Conservation (phyloP, 495 filamentous ascomycete genomes). For the Aspergillus ostianus region DNA sequence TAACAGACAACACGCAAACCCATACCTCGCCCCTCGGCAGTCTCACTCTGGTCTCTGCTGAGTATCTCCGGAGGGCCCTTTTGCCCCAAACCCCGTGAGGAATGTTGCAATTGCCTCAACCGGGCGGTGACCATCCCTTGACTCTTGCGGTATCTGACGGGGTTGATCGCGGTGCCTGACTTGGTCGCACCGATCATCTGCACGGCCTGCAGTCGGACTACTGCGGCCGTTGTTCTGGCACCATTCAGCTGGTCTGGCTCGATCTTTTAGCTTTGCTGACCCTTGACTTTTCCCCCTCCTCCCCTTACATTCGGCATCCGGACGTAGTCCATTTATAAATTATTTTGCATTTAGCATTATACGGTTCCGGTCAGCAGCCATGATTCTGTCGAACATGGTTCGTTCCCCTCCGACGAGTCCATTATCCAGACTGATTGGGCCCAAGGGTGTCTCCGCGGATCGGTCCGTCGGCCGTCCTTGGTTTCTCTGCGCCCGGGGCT, state of each 20-base stretch:
- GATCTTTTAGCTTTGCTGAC: too few species aligned
- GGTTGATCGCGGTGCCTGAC: background rate
- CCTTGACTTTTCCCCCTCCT: too few species aligned
- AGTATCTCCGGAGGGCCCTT: background rate
- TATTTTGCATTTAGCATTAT: background rate
- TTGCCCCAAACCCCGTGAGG: background rate
- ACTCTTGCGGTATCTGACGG: background rate
- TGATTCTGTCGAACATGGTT: too few species aligned
- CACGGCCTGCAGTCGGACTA: background rate
- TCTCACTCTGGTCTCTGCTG: background rate
- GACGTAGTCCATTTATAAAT: too few species aligned
- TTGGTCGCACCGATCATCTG: background rate
- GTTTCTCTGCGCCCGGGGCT: background rate
- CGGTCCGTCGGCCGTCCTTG: slow-evolving; percentile 7
- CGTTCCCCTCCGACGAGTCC: too few species aligned
- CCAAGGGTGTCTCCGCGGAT: slow-evolving; percentile 5
- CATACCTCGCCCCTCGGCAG: background rate
- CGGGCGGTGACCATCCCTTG: background rate
- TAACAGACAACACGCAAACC: too few species aligned
- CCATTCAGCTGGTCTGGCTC: background rate
- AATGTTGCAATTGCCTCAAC: background rate
- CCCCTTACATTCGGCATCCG: too few species aligned
- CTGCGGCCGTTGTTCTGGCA: too few species aligned
- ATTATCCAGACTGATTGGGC: background rate
- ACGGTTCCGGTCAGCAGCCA: background rate